Evolutionary conservation across 352 stramenopile genomes (phyloP).

Genomic region (Phytopythium delawarense): DNA sequence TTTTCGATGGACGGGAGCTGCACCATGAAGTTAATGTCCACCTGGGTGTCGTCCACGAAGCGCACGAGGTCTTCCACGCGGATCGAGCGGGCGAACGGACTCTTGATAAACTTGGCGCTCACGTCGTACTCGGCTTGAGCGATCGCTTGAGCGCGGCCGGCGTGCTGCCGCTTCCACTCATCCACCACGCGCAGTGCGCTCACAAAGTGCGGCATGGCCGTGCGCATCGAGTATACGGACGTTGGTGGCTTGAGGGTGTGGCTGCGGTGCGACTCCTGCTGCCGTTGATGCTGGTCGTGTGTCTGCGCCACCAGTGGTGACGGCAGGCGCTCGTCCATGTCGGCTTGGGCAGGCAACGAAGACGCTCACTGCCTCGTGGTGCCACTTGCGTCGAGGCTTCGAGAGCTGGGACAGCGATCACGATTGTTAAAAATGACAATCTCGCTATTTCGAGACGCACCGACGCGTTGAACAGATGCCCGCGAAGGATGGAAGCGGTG

Average conservation of each 20-base stretch:
- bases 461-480: no score
- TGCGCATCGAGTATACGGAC: constrained; percentile 48
- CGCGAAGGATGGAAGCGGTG: not conserved
- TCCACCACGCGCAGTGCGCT: constrained; percentile 59
- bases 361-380: not conserved
- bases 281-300: not conserved
- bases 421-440: not conserved
- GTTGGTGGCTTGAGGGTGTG: not conserved
- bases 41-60: constrained; percentile 65
- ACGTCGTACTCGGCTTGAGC: constrained; percentile 56
- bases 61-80: constrained; percentile 59
- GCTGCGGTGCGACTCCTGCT: not conserved
- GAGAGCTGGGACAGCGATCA: not conserved
- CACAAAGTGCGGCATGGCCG: constrained; percentile 83
- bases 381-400: not conserved
- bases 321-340: constrained; percentile 1
- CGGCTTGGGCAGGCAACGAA: not conserved
- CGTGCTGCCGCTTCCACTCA: constrained; percentile 65
- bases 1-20: constrained; percentile 81
- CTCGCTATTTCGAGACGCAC: not conserved
- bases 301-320: not conserved
- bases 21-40: constrained; percentile 85
- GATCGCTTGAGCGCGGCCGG: constrained; percentile 49
- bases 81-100: constrained; percentile 52
- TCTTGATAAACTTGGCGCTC: constrained; percentile 78